These are phyloP conservation scores for bread wheat (Triticum aestivum) DNA, from an alignment of 176 grass and related monocot genomes.

Conservation along the genomic window DNA sequence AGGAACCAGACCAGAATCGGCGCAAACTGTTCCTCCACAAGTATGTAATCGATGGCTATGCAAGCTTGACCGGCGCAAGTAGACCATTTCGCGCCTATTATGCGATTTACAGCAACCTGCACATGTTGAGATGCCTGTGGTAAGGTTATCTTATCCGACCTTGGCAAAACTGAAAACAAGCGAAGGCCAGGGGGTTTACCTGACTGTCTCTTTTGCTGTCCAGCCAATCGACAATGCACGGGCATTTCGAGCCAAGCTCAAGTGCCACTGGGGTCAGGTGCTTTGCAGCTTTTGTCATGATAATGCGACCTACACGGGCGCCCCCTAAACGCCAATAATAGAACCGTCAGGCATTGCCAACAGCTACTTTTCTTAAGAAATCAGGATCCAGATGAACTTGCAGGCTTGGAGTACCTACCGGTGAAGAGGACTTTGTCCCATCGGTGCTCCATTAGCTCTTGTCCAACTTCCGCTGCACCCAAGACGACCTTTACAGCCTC, in stretches of 20 bases:
- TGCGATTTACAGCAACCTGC: constrained; percentile 58
- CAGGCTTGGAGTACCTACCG: constrained; percentile 23
- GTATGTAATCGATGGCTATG: constrained; percentile 74
- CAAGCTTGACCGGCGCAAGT: constrained; percentile 76
- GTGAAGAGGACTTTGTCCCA: constrained; percentile 98
- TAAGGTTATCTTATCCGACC: neutral
- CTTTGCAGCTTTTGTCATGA: constrained; percentile 79
- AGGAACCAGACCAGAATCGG: constrained; percentile 44
- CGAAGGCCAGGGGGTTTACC: neutral
- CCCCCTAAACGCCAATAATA: constrained; percentile 36
- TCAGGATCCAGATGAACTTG: neutral
- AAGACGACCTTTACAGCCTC: constrained; percentile 63
- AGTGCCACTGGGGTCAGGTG: constrained; percentile 77
- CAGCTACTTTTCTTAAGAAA: neutral
- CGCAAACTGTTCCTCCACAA: constrained; percentile 73
- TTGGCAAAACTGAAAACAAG: neutral
- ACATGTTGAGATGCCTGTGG: neutral
- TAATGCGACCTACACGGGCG: constrained; percentile 50
- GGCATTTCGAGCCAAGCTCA: constrained; percentile 86
- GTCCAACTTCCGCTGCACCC: constrained; percentile 56
- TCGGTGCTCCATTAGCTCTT: constrained; percentile 70
- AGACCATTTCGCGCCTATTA: constrained; percentile 71
- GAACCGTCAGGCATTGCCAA: neutral
- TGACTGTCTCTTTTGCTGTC: constrained; percentile 39
- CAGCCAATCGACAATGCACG: constrained; percentile 69